phyloP scores from a whole-genome alignment of 495 filamentous ascomycete genomes.

The Hypoxylon subgilvum region DNA sequence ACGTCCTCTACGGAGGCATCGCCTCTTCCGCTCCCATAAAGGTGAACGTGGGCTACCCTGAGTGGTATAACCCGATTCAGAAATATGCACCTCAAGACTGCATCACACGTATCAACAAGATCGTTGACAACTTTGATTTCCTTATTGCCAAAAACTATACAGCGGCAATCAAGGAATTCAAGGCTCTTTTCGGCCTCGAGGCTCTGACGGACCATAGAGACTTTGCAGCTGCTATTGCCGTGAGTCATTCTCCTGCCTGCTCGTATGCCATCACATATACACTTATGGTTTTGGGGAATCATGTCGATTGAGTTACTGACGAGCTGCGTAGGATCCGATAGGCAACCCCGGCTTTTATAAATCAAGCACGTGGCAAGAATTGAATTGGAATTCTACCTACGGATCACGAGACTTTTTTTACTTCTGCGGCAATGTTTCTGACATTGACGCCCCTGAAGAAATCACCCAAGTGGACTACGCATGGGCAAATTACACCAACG shows the following conservation, averaged over 20 bases:
- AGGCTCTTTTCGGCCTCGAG: constrained; percentile 52
- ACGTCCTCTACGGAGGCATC: constrained; percentile 53
- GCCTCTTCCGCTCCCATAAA: constrained; percentile 49
- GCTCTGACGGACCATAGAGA: constrained; percentile 47
- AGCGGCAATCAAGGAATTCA: constrained; percentile 47
- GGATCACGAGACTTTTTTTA: constrained; percentile 53
- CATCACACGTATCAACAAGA: constrained; percentile 50
- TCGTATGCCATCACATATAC: background rate
- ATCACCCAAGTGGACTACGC: constrained; percentile 49
- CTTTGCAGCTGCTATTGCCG: constrained; percentile 53
- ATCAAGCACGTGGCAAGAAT: constrained; percentile 57
- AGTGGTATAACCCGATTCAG: constrained; percentile 45
- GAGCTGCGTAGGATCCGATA: constrained; percentile 41
- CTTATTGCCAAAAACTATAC: constrained; percentile 45
- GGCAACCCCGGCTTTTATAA: constrained; percentile 56
- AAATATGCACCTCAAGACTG: constrained; percentile 47
- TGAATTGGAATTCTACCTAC: constrained; percentile 50
- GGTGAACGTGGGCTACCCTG: constrained; percentile 44
- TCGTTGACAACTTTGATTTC: constrained; percentile 53
- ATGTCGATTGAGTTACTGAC: background rate
- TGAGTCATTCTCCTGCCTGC: constrained; percentile 9
- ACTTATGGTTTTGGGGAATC: background rate
- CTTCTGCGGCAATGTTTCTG: constrained; percentile 57
- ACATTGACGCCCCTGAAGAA: constrained; percentile 50
- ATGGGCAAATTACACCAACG: constrained; percentile 53